Evolutionary conservation across 2,329 filamentous ascomycete genomes (phyloP).

Genomic region (Monosporascus sp.): DNA sequence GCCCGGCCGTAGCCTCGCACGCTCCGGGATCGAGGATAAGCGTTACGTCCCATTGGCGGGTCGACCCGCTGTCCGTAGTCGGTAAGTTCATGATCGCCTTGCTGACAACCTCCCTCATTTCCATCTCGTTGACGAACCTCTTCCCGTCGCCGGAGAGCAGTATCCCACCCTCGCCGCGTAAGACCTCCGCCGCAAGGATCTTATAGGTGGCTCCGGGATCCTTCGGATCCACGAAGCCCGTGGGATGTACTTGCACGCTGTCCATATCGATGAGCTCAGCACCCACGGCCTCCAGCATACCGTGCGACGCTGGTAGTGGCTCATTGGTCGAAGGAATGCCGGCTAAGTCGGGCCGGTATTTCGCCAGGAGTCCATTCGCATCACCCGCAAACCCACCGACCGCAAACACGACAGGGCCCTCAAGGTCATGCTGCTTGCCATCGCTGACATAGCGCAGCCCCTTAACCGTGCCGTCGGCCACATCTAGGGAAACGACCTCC

Average conservation of each 20-base stretch:
- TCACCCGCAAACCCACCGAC: constrained; percentile 60
- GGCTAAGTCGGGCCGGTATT: constrained; percentile 53
- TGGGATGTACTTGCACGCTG: constrained; percentile 59
- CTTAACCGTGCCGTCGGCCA: constrained; percentile 29
- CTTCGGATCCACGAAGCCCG: constrained; percentile 54
- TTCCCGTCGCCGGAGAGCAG: constrained; percentile 40
- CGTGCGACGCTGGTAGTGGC: constrained; percentile 47
- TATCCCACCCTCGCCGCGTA: constrained; percentile 58
- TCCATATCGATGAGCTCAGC: constrained; percentile 46
- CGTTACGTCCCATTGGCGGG: constrained; percentile 52
- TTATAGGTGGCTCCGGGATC: constrained; percentile 43
- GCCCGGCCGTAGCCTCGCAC: constrained; percentile 43
- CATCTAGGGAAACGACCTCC: constrained; percentile 46
- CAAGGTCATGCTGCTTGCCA: constrained; percentile 31
- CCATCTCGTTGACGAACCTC: constrained; percentile 58
- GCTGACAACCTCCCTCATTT: constrained; percentile 53
- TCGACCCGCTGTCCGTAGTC: constrained; percentile 17
- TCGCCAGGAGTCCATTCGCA: constrained; percentile 47
- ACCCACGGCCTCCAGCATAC: constrained; percentile 32
- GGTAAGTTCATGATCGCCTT: constrained; percentile 41
- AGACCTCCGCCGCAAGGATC: constrained; percentile 58
- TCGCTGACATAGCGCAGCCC: constrained; percentile 46
- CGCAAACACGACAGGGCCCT: constrained; percentile 54
- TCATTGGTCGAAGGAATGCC: constrained; percentile 61
- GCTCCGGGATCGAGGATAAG: constrained; percentile 56